Evolutionary conservation across 148 eudicot species (phyloP).

Genomic region (Nyssa sinensis): DNA sequence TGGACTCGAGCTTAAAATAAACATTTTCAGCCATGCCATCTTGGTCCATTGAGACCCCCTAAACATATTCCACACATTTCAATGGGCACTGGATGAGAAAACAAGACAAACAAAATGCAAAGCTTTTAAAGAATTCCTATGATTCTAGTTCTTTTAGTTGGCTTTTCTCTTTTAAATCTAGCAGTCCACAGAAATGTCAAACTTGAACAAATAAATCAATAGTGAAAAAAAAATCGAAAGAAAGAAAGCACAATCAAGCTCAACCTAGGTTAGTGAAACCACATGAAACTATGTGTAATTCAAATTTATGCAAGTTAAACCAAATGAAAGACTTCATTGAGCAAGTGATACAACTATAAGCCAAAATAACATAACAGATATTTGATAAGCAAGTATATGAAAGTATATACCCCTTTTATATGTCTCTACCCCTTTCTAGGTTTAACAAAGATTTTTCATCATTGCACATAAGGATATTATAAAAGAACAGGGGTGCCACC

Average conservation of each 20-base stretch:
- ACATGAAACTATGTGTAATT: not conserved
- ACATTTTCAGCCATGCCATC: not conserved
- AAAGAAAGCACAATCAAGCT: not conserved
- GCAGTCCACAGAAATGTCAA: not conserved
- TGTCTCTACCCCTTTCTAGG: not conserved
- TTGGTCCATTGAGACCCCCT: not conserved
- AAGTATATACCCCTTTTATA: not conserved
- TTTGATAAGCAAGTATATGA: not conserved
- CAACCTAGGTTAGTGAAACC: not conserved
- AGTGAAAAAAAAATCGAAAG: not conserved
- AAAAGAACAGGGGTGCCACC: not conserved
- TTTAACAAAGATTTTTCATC: constrained; percentile 5
- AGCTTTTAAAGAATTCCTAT: too few relatives aligned
- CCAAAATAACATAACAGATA: not conserved
- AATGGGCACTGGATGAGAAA: too few relatives aligned
- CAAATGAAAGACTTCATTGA: not conserved
- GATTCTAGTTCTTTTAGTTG: not conserved
- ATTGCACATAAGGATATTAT: not conserved
- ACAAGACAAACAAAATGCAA: too few relatives aligned
- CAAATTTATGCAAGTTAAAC: not conserved
- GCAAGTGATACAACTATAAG: constrained; percentile 2
- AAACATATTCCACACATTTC: too few relatives aligned
- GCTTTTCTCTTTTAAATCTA: not conserved
- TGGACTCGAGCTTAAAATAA: not conserved
- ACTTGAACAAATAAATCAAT: not conserved